A percentile compares a stretch with the other conserved stretches of the same genome.
phyloP scores from a whole-genome alignment of 23 red algal genomes.

The Gracilaria domingensis region DNA sequence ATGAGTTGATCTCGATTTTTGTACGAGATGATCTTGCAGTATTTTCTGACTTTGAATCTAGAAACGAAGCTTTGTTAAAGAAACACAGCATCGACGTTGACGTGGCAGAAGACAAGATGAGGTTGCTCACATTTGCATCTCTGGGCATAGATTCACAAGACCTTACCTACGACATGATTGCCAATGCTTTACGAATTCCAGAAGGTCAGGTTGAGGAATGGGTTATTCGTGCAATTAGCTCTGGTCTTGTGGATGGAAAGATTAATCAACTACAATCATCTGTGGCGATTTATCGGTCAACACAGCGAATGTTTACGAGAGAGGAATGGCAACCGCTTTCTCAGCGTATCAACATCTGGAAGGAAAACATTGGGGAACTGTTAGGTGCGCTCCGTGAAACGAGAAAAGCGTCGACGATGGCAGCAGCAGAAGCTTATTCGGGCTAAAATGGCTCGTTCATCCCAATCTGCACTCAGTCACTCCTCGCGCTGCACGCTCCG shows the following conservation, averaged over 20 bases:
- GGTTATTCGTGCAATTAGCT: constrained; percentile 88
- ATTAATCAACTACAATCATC: constrained; percentile 84
- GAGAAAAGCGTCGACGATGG: constrained; percentile 49
- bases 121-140: constrained; percentile 80
- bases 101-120: constrained; percentile 83
- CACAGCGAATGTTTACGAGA: constrained; percentile 85
- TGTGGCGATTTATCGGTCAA: constrained; percentile 86
- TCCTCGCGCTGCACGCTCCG: not conserved
- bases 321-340: constrained; percentile 91
- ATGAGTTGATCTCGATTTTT: constrained; percentile 78
- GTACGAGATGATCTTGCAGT: constrained; percentile 73
- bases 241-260: constrained; percentile 88
- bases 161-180: constrained; percentile 79
- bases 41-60: constrained; percentile 67
- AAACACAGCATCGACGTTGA: constrained; percentile 55
- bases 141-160: constrained; percentile 78
- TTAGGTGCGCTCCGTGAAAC: constrained; percentile 66
- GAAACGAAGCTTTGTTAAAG: constrained; percentile 23
- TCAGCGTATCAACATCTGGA: constrained; percentile 88
- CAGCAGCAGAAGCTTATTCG: constrained; percentile 46
- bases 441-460: not conserved
- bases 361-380: constrained; percentile 83
- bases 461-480: not conserved
- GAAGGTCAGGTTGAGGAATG: constrained; percentile 88
- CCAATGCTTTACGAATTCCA: constrained; percentile 70